These are phyloP conservation scores for Phylloboletellus chloephorus DNA, from an alignment of 1,284 basidiomycete genomes.

Conservation along the genomic window DNA sequence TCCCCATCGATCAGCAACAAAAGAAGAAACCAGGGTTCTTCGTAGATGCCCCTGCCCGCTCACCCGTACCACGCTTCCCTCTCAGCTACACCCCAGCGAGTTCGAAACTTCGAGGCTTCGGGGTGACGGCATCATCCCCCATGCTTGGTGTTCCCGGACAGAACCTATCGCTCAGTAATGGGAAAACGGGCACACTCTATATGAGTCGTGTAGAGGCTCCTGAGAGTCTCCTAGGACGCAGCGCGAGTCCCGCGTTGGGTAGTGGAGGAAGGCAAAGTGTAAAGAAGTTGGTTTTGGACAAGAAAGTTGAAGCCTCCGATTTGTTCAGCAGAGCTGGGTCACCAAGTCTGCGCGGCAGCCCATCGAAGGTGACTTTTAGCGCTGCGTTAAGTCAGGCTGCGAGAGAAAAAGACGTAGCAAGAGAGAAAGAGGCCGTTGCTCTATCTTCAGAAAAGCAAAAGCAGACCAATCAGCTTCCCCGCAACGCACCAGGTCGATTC, in stretches of 20 bases:
- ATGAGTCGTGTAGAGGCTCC: conserved; percentile 46
- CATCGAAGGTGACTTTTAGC: conserved; percentile 61
- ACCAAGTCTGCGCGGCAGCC: conserved; percentile 36
- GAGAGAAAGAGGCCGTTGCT: conserved; percentile 53
- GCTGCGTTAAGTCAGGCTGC: conserved; percentile 67
- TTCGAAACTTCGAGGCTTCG: conserved; percentile 69
- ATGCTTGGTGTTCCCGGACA: conserved; percentile 27
- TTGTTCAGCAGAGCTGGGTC: conserved; percentile 55
- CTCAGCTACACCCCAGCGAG: conserved; percentile 59
- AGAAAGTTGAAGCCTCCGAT: conserved; percentile 68
- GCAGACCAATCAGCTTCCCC: conserved; percentile 36
- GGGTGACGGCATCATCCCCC: conserved; percentile 39
- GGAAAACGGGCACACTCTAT: conserved; percentile 48
- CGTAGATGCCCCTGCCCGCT: conserved; percentile 61
- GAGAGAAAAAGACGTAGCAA: conserved; percentile 64
- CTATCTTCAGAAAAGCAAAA: conserved; percentile 26
- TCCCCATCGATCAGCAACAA: conserved; percentile 53
- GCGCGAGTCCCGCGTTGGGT: conserved; percentile 65
- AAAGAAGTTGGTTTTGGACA: conserved; percentile 91
- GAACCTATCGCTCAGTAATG: conserved; percentile 45
- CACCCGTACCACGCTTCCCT: conserved; percentile 54
- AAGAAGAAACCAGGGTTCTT: conserved; percentile 74
- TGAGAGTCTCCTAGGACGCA: conserved; percentile 52
- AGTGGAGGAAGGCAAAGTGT: conserved; percentile 78
- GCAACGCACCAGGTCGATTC: conserved; percentile 44